Conservation (phyloP, 2,329 filamentous ascomycete genomes). For the Diaporthe eres region DNA sequence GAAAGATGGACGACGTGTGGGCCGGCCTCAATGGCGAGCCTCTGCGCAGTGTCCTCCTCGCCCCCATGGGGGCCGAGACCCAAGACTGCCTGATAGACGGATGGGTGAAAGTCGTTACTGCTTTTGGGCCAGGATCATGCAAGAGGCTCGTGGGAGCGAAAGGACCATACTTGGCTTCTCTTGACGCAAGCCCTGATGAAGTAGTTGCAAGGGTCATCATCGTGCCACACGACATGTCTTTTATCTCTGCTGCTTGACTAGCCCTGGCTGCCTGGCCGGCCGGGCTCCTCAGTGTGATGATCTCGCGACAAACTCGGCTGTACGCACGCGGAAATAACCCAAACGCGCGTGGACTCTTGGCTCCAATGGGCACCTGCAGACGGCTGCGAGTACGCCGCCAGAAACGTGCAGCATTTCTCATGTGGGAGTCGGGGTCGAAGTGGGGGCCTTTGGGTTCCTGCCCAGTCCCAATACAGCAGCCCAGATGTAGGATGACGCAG, state of each 20-base stretch:
- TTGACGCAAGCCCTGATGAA: conserved; percentile 4
- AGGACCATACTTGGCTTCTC: conserved; percentile 29
- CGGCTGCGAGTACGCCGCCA: not conserved
- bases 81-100: not conserved
- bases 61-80: conserved; percentile 9
- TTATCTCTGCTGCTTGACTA: not conserved
- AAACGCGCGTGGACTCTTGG: not conserved
- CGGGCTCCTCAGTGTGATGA: not conserved
- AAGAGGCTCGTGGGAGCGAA: not conserved
- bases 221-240: not conserved
- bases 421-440: conserved; percentile 5
- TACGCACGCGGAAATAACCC: conserved; percentile 26
- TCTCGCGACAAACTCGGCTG: conserved; percentile 8
- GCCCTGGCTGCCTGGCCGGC: not conserved
- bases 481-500: conserved; percentile 13
- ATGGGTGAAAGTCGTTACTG: conserved; percentile 18
- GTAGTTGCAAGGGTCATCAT: conserved; percentile 25
- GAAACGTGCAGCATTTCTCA: conserved; percentile 2
- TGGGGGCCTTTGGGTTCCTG: not conserved
- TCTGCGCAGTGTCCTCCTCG: not conserved
- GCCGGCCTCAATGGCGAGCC: not conserved
- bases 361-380: conserved; percentile 1
- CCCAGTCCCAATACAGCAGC: conserved; percentile 27
- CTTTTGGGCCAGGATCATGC: conserved; percentile 10
- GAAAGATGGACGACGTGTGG: not conserved